Conservation (phyloP, 2,329 filamentous ascomycete species). For the Onygenales sp. region DNA sequence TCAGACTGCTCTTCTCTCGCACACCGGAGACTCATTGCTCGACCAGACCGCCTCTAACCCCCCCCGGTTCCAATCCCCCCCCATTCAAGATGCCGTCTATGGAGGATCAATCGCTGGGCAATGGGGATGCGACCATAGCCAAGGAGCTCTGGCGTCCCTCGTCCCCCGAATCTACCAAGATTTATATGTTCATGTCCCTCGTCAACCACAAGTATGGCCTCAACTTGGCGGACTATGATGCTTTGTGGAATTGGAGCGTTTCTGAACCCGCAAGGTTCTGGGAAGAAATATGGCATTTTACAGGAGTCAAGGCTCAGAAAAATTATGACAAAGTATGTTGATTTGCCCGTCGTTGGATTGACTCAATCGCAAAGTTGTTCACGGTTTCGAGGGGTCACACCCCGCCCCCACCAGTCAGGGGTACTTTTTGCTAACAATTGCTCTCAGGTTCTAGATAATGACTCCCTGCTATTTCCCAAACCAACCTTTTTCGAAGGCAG, state of each 20-base stretch:
- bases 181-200: slow-evolving; percentile 61
- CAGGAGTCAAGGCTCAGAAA: slow-evolving; percentile 61
- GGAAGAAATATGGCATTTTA: slow-evolving; percentile 76
- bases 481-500: slow-evolving; percentile 76
- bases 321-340: slow-evolving; percentile 37
- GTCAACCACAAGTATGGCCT: slow-evolving; percentile 60
- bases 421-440: neutral
- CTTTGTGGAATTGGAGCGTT: slow-evolving; percentile 80
- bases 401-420: neutral
- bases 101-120: slow-evolving; percentile 2
- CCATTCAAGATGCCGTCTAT: slow-evolving; percentile 9
- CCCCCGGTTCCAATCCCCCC: neutral
- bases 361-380: neutral
- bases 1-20: neutral
- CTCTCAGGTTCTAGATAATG: slow-evolving; percentile 55
- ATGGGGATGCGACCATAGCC: slow-evolving; percentile 7
- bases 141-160: slow-evolving; percentile 63
- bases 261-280: slow-evolving; percentile 68
- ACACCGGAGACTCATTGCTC: neutral
- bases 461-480: slow-evolving; percentile 70
- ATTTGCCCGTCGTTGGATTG: neutral
- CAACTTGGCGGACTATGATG: slow-evolving; percentile 56
- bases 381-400: neutral
- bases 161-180: slow-evolving; percentile 56
- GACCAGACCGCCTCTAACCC: neutral